Conservation (phyloP, 768 basidiomycete species). For the Psilocybe azurescens region DNA sequence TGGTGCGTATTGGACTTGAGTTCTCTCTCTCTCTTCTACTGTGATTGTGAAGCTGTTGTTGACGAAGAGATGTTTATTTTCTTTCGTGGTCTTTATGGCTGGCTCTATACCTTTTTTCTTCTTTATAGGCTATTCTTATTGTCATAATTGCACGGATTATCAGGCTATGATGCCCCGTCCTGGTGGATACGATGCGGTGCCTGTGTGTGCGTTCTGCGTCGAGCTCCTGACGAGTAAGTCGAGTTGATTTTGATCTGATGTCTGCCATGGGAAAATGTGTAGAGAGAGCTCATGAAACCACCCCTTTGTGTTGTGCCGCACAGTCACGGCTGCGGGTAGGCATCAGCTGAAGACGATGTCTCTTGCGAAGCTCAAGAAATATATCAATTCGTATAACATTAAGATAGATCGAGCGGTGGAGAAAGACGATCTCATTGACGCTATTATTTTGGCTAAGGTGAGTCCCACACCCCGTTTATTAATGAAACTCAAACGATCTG, state of each 20-base stretch:
- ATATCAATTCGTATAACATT: constrained; percentile 74
- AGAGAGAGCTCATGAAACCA: no score
- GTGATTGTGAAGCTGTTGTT: background rate
- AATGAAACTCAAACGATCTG: no score
- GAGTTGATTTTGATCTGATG: no score
- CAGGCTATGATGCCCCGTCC: constrained; percentile 78
- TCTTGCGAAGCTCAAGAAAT: constrained; percentile 68
- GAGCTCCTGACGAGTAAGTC: constrained; percentile 64
- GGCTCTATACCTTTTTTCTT: background rate
- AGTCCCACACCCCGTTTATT: constrained; percentile 23
- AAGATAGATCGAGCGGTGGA: constrained; percentile 66
- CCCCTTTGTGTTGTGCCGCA: no score
- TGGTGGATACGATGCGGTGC: constrained; percentile 67
- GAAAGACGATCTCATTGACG: constrained; percentile 80
- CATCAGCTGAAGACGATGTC: constrained; percentile 59
- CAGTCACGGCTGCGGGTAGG: constrained; percentile 75
- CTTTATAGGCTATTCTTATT: constrained; percentile 69
- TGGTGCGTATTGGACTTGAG: constrained; percentile 46
- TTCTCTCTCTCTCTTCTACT: background rate
- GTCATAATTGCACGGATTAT: constrained; percentile 75
- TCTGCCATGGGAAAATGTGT: no score
- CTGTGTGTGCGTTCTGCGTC: constrained; percentile 78
- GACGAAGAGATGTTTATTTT: background rate
- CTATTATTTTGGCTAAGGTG: constrained; percentile 59
- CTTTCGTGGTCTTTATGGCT: background rate